Evolutionary conservation across 139 green algal species (phyloP).

Genomic region (Diplosphaera chodatii): DNA sequence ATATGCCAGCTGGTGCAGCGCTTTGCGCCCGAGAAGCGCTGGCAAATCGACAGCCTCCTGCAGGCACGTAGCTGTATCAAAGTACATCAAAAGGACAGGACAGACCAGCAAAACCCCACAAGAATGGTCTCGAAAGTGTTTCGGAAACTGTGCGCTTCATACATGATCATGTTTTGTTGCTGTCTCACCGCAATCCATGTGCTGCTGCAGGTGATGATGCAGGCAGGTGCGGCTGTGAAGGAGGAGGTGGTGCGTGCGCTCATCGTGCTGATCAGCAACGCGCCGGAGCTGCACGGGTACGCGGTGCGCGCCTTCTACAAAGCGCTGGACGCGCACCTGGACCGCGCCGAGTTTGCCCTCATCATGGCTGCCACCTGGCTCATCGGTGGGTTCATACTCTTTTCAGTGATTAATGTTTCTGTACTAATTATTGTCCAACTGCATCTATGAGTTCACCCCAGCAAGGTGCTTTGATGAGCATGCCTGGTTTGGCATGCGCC

Average conservation of each 20-base stretch:
- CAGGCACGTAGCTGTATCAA: too few relatives aligned
- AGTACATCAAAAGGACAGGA: too few relatives aligned
- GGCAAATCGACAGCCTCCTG: conserved; percentile 86
- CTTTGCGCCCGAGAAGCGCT: conserved; percentile 82
- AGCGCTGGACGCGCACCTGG: conserved; percentile 29
- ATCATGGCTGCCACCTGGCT: conserved; percentile 66
- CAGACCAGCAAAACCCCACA: too few relatives aligned
- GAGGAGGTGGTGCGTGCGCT: conserved; percentile 76
- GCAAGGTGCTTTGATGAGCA: too few relatives aligned
- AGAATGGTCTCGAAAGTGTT: too few relatives aligned
- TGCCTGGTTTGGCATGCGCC: too few relatives aligned
- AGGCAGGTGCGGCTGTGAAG: conserved; percentile 73
- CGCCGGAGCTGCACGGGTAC: conserved; percentile 79
- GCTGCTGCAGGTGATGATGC: conserved; percentile 62
- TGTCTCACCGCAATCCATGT: too few relatives aligned
- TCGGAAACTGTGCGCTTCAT: too few relatives aligned
- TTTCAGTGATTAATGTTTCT: too few relatives aligned
- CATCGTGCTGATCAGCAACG: conserved; percentile 83
- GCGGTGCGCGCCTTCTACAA: conserved; percentile 43
- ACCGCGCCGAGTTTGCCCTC: conserved; percentile 29
- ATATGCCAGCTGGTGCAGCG: conserved; percentile 83
- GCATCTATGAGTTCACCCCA: too few relatives aligned
- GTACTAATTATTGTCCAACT: too few relatives aligned
- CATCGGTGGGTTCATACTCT: conserved; percentile 80
- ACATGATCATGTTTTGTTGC: too few relatives aligned